phyloP scores from a whole-genome alignment of 129 eudicot species.

The Artemisia annua region DNA sequence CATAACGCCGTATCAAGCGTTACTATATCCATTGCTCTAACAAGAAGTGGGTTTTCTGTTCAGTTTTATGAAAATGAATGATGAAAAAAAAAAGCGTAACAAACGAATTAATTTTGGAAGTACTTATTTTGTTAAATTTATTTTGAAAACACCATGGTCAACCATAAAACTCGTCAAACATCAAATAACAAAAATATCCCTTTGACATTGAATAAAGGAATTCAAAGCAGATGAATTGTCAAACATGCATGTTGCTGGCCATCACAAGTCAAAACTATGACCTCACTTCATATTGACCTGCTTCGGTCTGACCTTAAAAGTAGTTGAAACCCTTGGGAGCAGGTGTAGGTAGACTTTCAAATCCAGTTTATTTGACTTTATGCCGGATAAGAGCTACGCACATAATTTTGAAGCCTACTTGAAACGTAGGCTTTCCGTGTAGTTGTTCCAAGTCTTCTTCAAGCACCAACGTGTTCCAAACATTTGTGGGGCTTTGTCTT shows the following conservation, averaged over 20 bases:
- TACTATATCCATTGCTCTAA: no score
- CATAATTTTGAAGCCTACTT: conserved; percentile 72
- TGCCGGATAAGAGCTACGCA: conserved; percentile 89
- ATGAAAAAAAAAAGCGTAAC: no score
- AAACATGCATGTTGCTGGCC: background rate
- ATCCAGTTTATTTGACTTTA: conserved; percentile 73
- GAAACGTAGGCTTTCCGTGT: conserved; percentile 74
- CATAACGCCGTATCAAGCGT: no score
- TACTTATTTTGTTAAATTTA: no score
- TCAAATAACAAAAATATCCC: background rate
- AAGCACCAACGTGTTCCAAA: conserved; percentile 64
- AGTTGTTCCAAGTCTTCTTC: conserved; percentile 76
- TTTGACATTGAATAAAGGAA: background rate
- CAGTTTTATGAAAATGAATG: no score
- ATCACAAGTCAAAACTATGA: conserved; percentile 36
- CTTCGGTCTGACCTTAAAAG: conserved; percentile 69
- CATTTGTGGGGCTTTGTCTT: conserved; percentile 83
- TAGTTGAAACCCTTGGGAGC: conserved; percentile 96
- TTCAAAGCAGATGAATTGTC: no score
- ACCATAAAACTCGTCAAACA: background rate
- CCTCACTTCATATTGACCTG: conserved; percentile 79
- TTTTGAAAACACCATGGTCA: no score
- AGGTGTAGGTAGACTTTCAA: conserved; percentile 61
- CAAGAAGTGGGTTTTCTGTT: no score
- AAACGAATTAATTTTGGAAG: no score